Evolutionary conservation across 139 green algal genomes (phyloP), one percentile per base, ranked within the genome.

Genomic region (Micractinium sp.): DNA sequence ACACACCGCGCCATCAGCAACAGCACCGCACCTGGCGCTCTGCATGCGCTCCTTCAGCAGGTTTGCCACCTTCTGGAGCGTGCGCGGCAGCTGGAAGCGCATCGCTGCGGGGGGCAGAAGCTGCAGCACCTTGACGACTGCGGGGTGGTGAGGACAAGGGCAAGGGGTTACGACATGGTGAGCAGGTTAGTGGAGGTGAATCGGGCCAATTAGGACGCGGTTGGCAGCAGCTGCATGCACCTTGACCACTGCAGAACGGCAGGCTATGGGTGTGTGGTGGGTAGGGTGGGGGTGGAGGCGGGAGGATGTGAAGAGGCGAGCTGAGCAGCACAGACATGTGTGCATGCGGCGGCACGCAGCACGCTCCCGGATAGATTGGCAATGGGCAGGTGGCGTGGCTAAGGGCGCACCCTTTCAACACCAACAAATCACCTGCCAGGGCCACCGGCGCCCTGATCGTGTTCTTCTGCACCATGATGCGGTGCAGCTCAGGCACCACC

Each of bases 91-190:
- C 86, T 95, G 93, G 15, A 76, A 56, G 3, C 88, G 80, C 89
- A 95, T 92, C n/a, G 91, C 93, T 47, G 91, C 91, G 33, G 86
- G 67, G 13, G 96, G 96, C 86, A 98, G 93, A 85, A 97, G 91
- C 87, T 93, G 93, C 56, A 98, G 90, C 67, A 98, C 89, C 91
- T 97, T 97, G 33, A 97, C 94, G 16, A 98, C 67, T 27, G 83
- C 83, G 41, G 61, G 56, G 15, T n/a, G 31, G 56, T 19, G 41
- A 13, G 15, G 29, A 61, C 25, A 41, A 31, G 47, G 78, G 12
- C 20, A 27, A 23, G 22, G 73, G n/a, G 31, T 19, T 22, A 2
- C 18, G n/a, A 41, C 31, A 1, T 1, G 73, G 23, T 82, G 39
- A 63, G 36, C 15, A 25, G 39, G 20, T 15, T 20, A 22, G 14